Evolutionary conservation across 1,284 basidiomycete genomes (phyloP), one percentile per base, ranked within the genome.

Genomic region (Puccinia coronata): DNA sequence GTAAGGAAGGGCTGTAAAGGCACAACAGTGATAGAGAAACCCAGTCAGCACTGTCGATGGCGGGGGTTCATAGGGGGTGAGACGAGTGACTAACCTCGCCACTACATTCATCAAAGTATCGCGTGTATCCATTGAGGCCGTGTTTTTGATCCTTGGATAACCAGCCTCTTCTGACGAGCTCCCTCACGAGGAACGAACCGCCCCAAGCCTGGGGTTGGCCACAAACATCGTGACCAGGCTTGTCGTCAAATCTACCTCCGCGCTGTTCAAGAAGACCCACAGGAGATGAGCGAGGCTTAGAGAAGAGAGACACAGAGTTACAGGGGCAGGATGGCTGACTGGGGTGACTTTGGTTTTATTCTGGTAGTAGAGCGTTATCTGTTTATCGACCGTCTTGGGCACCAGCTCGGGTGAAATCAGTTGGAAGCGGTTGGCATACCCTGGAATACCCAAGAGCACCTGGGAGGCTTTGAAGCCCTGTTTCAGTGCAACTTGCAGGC

Each of bases 41-140:
- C 31, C 9, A 36, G 9, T 61, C 51, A 61, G 55, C n/a, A 28
- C 16, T 18, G 20, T 18, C 31, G 31, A 61, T 36, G 4, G 11
- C 36, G 14, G 4, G 12, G 14, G 12, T 20, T 61, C 28, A 18
- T 8, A 16, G 16, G 8, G 59, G 18, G 55, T 5, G 11, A 25
- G n/a, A 36, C 5, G 34, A 34, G 12, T 53, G 28, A 36, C 79
- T 72, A 5, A 80, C 79, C 47, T 59, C 34, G 25, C 70, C 79
- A 43, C 79, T 80, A 49, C 79, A 80, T 12, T 63, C 28, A 53
- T 80, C 79, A 25, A 73, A 63, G 36, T 63, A 39, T 31, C 79
- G 79, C 36, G 47, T 80, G 70, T 73, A 80, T 36, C 79, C 79
- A 18, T 73, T 61, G 20, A 47, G 36, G 36, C 79, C 79, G n/a